These are phyloP conservation scores for Erodium moschatum DNA, from an alignment of 441 rosid genomes.

Conservation along the genomic window DNA sequence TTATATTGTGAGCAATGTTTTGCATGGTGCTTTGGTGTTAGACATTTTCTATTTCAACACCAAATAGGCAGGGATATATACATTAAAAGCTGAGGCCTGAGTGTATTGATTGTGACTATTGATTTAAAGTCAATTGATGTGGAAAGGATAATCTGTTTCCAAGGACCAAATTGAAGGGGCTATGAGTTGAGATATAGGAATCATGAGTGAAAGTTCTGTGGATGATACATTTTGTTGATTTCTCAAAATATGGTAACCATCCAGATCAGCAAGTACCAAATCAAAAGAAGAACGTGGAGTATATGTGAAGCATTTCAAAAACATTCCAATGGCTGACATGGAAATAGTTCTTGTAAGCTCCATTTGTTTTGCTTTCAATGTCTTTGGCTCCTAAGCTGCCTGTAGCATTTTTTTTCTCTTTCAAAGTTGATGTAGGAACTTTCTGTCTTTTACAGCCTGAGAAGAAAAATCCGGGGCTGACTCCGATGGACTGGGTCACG, in stretches of 20 bases:
- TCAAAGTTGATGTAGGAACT: too few relatives aligned
- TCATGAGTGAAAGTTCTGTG: background rate
- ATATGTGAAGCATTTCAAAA: conserved; percentile 48
- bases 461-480: conserved; percentile 54
- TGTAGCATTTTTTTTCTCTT: conserved; percentile 2
- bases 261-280: conserved; percentile 35
- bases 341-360: conserved; percentile 54
- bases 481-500: conserved; percentile 64
- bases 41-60: too few relatives aligned
- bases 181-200: background rate
- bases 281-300: conserved; percentile 37
- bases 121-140: background rate
- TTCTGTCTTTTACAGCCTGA: conserved; percentile 37
- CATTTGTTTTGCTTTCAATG: background rate
- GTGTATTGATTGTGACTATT: background rate
- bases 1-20: background rate
- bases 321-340: conserved; percentile 60
- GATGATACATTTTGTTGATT: background rate
- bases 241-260: conserved; percentile 5
- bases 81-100: too few relatives aligned
- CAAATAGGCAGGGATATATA: too few relatives aligned
- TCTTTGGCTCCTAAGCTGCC: background rate
- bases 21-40: background rate
- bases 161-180: background rate
- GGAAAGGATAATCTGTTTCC: background rate